Evolutionary conservation across 306 rosid genomes (phyloP).

Genomic region (Mimosa pudica): DNA sequence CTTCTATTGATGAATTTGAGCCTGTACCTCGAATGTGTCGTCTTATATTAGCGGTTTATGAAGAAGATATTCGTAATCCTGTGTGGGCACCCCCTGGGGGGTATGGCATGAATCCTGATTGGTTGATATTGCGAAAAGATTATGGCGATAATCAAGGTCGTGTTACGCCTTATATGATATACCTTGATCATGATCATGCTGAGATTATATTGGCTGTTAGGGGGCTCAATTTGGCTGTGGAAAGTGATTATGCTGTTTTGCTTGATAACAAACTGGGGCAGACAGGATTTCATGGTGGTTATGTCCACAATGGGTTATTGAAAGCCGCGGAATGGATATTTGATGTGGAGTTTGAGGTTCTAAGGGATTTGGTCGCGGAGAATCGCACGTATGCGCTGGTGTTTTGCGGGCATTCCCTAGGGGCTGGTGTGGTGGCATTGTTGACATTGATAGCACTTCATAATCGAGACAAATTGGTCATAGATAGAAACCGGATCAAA

Average conservation of each 20-base stretch:
- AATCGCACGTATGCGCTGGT: slow-evolving; percentile 69
- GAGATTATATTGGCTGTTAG: slow-evolving; percentile 76
- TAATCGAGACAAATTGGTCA: slow-evolving; percentile 64
- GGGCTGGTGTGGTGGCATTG: slow-evolving; percentile 90
- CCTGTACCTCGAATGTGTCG: slow-evolving; percentile 85
- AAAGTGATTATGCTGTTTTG: slow-evolving; percentile 79
- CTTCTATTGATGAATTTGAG: slow-evolving; percentile 85
- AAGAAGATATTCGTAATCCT: slow-evolving; percentile 76
- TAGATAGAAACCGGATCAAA: slow-evolving; percentile 73
- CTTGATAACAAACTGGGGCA: slow-evolving; percentile 94
- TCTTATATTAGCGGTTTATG: slow-evolving; percentile 69
- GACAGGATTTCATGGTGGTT: slow-evolving; percentile 80
- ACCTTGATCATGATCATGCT: slow-evolving; percentile 82
- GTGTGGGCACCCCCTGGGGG: slow-evolving; percentile 93
- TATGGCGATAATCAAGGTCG: slow-evolving; percentile 60
- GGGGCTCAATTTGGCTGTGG: slow-evolving; percentile 86
- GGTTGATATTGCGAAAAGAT: slow-evolving; percentile 68
- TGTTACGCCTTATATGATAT: slow-evolving; percentile 84
- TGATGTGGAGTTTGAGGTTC: slow-evolving; percentile 64
- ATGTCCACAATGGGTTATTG: slow-evolving; percentile 89
- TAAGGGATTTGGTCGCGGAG: slow-evolving; percentile 59
- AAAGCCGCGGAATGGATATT: slow-evolving; percentile 82
- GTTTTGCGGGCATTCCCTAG: slow-evolving; percentile 85
- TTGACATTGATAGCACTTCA: slow-evolving; percentile 69
- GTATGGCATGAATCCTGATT: slow-evolving; percentile 80